These are phyloP conservation scores for Pseudotsuga menziesii DNA, from an alignment of 75 land plant species.

Conservation along the genomic window DNA sequence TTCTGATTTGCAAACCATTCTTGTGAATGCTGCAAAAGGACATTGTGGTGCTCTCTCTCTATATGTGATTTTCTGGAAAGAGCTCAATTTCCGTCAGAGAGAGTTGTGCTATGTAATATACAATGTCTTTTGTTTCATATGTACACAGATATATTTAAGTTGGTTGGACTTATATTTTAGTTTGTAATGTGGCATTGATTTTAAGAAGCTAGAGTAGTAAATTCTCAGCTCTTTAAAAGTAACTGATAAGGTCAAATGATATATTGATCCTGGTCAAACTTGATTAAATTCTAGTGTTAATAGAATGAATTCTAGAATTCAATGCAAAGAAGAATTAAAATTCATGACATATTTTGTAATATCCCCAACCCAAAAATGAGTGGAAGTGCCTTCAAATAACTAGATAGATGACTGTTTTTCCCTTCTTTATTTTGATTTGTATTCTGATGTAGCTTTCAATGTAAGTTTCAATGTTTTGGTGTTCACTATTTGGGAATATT, in stretches of 20 bases:
- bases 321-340: background rate
- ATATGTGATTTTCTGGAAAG: background rate
- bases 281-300: background rate
- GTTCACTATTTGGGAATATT: too few relatives aligned
- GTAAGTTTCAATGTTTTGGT: too few relatives aligned
- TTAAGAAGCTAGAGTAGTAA: too few relatives aligned
- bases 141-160: background rate
- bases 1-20: background rate
- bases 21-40: background rate
- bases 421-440: too few relatives aligned
- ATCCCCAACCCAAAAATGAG: too few relatives aligned
- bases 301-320: background rate
- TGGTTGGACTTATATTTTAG: background rate
- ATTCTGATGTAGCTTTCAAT: too few relatives aligned
- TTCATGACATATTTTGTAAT: too few relatives aligned
- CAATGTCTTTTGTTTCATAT: background rate
- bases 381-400: too few relatives aligned
- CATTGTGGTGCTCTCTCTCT: background rate
- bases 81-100: background rate
- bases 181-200: background rate
- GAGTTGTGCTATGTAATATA: background rate
- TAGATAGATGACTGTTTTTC: too few relatives aligned
- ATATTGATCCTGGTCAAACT: background rate
- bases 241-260: background rate
- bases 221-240: background rate